Conservation (phyloP, 768 basidiomycete species). For the Kondoa malvinella region DNA sequence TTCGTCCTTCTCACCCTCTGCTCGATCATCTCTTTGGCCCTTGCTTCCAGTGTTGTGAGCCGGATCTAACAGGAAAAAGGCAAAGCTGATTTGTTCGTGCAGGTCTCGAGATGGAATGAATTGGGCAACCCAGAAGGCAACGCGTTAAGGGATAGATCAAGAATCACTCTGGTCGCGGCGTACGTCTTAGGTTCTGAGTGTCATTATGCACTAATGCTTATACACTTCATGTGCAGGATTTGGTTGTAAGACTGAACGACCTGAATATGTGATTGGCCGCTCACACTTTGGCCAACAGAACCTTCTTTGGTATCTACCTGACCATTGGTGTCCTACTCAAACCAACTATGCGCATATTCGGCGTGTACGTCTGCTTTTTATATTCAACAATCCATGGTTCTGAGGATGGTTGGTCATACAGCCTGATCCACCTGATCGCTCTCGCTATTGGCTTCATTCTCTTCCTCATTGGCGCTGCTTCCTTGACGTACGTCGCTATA, state of each 20-base stretch:
- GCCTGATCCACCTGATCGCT: conserved; percentile 4
- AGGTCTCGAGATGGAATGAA: not conserved
- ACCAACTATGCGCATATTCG: not conserved
- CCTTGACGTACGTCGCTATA: too few species aligned
- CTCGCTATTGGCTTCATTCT: conserved; percentile 6
- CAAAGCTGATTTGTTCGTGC: too few species aligned
- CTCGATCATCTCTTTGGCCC: not conserved
- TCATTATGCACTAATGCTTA: not conserved
- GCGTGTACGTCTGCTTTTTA: not conserved
- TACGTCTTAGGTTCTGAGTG: not conserved
- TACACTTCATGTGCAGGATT: not conserved
- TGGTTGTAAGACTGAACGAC: not conserved
- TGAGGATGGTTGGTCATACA: not conserved
- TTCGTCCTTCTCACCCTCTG: not conserved
- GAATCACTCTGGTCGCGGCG: not conserved
- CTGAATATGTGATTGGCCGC: not conserved
- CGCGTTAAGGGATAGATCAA: not conserved
- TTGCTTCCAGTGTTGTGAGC: not conserved
- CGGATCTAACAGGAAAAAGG: too few species aligned
- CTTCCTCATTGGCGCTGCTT: conserved; percentile 1
- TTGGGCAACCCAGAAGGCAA: not conserved
- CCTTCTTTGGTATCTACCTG: not conserved
- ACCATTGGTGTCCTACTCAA: not conserved
- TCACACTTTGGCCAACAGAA: not conserved
- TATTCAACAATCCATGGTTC: not conserved